Evolutionary conservation across 805 yeast species (phyloP).

Genomic region (Suhomyces vadensis): DNA sequence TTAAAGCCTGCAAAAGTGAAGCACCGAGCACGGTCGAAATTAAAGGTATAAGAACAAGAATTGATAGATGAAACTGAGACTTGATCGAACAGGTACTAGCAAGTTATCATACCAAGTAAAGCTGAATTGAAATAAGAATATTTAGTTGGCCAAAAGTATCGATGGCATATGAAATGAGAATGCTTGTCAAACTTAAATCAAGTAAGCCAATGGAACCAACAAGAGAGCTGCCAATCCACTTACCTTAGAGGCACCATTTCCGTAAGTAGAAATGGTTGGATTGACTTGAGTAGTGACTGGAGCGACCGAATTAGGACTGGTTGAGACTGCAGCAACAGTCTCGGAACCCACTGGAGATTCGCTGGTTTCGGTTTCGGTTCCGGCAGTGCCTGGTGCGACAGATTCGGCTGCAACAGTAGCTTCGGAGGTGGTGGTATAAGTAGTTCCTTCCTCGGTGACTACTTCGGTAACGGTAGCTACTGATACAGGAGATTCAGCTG

Average conservation of each 20-base stretch:
- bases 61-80: too few species aligned
- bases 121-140: not conserved
- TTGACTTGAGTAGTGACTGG: too few species aligned
- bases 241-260: slow-evolving; percentile 14
- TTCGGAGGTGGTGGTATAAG: slow-evolving; percentile 10
- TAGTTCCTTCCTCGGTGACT: slow-evolving; percentile 14
- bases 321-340: slow-evolving; percentile 4
- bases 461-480: slow-evolving; percentile 7
- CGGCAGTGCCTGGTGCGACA: slow-evolving; percentile 2
- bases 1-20: too few species aligned
- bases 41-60: too few species aligned
- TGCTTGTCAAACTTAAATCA: slow-evolving; percentile 1
- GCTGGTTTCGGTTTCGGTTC: too few species aligned
- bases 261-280: slow-evolving; percentile 9
- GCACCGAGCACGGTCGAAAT: too few species aligned
- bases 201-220: slow-evolving; percentile 35
- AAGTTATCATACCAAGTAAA: too few species aligned
- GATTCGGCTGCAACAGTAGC: slow-evolving; percentile 7
- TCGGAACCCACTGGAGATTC: slow-evolving; percentile 11
- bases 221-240: slow-evolving; percentile 29
- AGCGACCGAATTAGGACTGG: slow-evolving; percentile 6
- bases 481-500: not conserved
- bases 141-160: too few species aligned
- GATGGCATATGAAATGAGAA: too few species aligned
- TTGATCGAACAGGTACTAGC: too few species aligned